Base-by-base conservation (phyloP, 169 alveolate species). In the Cyclospora cayetanensis region DNA sequence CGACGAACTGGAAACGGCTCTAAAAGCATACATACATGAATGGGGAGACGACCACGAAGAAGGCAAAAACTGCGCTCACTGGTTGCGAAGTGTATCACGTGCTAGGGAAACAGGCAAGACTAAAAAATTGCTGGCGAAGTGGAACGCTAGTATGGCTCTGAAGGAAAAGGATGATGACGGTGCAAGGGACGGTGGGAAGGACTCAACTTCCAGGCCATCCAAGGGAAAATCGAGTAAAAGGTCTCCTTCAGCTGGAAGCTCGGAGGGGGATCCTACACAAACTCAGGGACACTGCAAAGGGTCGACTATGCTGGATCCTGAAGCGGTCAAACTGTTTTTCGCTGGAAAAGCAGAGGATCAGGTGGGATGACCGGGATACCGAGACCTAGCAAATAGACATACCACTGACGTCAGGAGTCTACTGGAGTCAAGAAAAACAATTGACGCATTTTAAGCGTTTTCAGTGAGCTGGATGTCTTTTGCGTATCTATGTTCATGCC, bases 21-120 rank as follows among this genome's bases (percentile, higher is more conserved):
- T 80, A 53, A 80, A 43, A 4, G 76, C 90, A 4, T 80, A 80
- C 53, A 31, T 80, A 80, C 76, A 80, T 20, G 76, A 80, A 42
- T 80, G 90, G 90, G 90, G 90, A n/a, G 25, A 80, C 63, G 90
- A 80, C 50, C 90, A 80, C 50, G 90, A 80, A 41, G 90, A 80
- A 34, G 90, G 90, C 5, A 34, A 80, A 50, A 80, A 55, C 90
- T 80, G 90, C 12, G 90, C 74, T 4, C 52, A 31, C 29, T 80
- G 90, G 90, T 55, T 80, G 43, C 29, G 52, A 25, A 80, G 53
- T 29, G n/a, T 80, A 22, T 37, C 76, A 1, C 74, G 76, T 20
- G 90, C 90, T 3, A 80, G 52, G 76, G 90, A 80, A 41, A 80
- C 70, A 1, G 90, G 90, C 12, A 80, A 80, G 55, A 80, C 90